Evolutionary conservation across 2,329 filamentous ascomycete genomes (phyloP), one percentile per base, ranked within the genome.

Genomic region (Magnaporthales sp.): DNA sequence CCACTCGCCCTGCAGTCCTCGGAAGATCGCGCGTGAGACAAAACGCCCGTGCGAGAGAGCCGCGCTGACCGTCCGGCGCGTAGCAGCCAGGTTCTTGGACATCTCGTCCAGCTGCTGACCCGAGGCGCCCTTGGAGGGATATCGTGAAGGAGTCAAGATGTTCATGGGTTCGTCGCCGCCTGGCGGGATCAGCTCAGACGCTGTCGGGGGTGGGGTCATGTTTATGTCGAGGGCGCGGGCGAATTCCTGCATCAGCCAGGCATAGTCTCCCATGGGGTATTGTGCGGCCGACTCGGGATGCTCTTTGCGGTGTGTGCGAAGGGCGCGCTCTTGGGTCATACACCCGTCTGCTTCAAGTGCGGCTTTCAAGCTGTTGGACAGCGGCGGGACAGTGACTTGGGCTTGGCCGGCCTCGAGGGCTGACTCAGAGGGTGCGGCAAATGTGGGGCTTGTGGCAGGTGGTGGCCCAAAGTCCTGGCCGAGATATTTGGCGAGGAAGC

Each of bases 201-300:
- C 54, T 70, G 79, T 77, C 69, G 78, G 75, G 0, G 76, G 72
- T n/a, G 70, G 73, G 19, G 70, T 73, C 31, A 78, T 82, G 31
- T 72, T 75, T 9, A 92, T 79, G 0, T 78, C 81, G 2, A 92
- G 78, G 0, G 86, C 84, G 2, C 81, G 75, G 13, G 87, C 81
- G 67, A 93, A 87, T 13, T 90, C 85, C 70, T 92, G 87, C 82
- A 94, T 89, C 13, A 94, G 77, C 68, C 88, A 93, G 8, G 87
- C 77, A 74, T 93, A 94, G 75, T 96, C 92, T 10, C 88, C 89
- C 89, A 94, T 93, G 51, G 91, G 92, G 71, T 93, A 95, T 71
- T 95, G 92, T 68, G 75, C 89, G 9, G 54, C 54, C 22, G 54
- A 6, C 54, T 26, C n/a, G 9, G 54, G 54, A 22, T 58, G 54